These are phyloP conservation scores for Cucumis cinereus DNA, from an alignment of 306 rosid species.

Conservation along the genomic window DNA sequence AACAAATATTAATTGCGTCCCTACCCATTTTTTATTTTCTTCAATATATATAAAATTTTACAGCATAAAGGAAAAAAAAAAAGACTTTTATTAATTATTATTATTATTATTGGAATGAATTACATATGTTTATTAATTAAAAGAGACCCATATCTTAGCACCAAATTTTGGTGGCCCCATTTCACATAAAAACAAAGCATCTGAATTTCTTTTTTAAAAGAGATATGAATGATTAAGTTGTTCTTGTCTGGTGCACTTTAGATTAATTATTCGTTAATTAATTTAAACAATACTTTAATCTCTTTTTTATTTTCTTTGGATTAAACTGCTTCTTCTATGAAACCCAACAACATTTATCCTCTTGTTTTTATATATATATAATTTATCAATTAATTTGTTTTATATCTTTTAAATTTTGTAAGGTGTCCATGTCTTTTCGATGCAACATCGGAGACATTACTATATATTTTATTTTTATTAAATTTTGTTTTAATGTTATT, in stretches of 20 bases:
- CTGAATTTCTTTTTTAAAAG: background rate
- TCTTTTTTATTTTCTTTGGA: background rate
- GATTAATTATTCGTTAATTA: background rate
- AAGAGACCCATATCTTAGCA: background rate
- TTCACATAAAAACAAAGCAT: background rate
- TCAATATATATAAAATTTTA: background rate
- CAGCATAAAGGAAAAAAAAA: background rate
- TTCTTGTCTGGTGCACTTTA: background rate
- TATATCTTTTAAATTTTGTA: too few species aligned
- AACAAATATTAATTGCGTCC: background rate
- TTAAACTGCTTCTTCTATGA: background rate
- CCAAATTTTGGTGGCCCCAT: conserved; percentile 2
- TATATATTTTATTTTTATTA: background rate
- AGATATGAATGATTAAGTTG: background rate
- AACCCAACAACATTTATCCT: background rate
- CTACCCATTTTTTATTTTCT: background rate
- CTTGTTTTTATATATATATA: too few species aligned
- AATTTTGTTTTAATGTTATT: background rate
- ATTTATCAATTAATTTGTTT: too few species aligned
- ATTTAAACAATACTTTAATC: background rate
- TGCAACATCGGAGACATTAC: background rate
- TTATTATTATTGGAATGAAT: background rate
- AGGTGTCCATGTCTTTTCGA: too few species aligned
- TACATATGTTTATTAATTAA: background rate
- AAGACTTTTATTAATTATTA: background rate